Evolutionary conservation across 1,139 yeast species (phyloP).

Genomic region (Suhomyces kunorum): DNA sequence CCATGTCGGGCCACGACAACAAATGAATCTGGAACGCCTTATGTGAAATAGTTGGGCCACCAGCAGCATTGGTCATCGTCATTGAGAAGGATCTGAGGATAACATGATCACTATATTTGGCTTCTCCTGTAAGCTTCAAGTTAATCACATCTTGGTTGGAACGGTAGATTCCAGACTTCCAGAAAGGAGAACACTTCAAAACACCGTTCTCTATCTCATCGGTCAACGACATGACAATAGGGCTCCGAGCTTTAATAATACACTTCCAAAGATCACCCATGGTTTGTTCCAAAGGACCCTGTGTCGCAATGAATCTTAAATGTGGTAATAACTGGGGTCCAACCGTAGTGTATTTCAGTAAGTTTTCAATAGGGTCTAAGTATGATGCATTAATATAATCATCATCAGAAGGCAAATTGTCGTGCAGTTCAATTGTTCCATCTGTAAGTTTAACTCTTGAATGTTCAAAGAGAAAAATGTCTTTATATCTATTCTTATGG

Average conservation of each 20-base stretch:
- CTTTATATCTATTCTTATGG: constrained; percentile 74
- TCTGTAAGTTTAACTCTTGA: constrained; percentile 60
- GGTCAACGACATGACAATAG: constrained; percentile 50
- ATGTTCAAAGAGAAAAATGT: constrained; percentile 80
- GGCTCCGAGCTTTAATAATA: constrained; percentile 45
- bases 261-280: constrained; percentile 83
- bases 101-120: constrained; percentile 20
- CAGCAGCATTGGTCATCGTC: constrained; percentile 23
- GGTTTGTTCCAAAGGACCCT: constrained; percentile 79
- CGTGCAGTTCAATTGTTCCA: background rate
- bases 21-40: constrained; percentile 51
- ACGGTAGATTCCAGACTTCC: constrained; percentile 49
- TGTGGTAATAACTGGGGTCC: constrained; percentile 14
- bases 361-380: constrained; percentile 23
- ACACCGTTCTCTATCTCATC: constrained; percentile 55
- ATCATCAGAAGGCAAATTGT: constrained; percentile 14
- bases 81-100: constrained; percentile 40
- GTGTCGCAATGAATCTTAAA: constrained; percentile 72
- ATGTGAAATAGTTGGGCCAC: constrained; percentile 18
- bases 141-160: constrained; percentile 38
- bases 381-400: constrained; percentile 40
- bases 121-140: constrained; percentile 28
- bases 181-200: constrained; percentile 56
- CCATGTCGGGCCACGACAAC: constrained; percentile 57
- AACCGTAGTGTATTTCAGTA: constrained; percentile 15